Evolutionary conservation across 2,329 filamentous ascomycete genomes (phyloP).

Genomic region (Allantophomopsis cytisporea): DNA sequence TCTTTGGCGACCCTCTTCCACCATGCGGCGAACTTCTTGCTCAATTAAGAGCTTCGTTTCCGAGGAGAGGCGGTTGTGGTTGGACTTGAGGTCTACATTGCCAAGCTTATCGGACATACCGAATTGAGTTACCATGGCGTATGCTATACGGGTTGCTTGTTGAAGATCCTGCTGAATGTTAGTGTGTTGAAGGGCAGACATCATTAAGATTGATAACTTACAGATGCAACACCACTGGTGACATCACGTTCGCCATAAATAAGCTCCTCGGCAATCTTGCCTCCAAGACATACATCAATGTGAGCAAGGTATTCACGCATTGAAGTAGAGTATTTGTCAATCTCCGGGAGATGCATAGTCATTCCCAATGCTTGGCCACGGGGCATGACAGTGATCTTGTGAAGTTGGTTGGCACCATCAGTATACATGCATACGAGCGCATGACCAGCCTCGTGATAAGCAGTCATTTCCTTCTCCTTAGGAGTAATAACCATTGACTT

Average conservation of each 20-base stretch:
- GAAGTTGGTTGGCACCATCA: constrained; percentile 59
- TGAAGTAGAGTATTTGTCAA: constrained; percentile 85
- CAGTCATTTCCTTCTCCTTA: constrained; percentile 92
- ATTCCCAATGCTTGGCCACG: constrained; percentile 77
- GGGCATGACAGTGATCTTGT: constrained; percentile 96
- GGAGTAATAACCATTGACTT: constrained; percentile 81
- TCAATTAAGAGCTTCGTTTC: constrained; percentile 83
- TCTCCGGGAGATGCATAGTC: constrained; percentile 76
- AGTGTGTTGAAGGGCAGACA: constrained; percentile 10
- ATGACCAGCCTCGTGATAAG: constrained; percentile 92
- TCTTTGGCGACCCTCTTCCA: constrained; percentile 70
- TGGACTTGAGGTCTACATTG: constrained; percentile 74
- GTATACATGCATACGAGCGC: constrained; percentile 81
- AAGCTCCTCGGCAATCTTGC: constrained; percentile 83
- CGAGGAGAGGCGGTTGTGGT: constrained; percentile 71
- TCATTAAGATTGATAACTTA: constrained; percentile 30
- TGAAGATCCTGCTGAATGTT: constrained; percentile 55
- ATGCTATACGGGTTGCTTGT: constrained; percentile 68
- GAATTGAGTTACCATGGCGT: constrained; percentile 74
- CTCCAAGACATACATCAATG: constrained; percentile 72
- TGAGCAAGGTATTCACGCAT: constrained; percentile 70
- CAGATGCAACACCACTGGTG: constrained; percentile 71
- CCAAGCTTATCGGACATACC: constrained; percentile 85
- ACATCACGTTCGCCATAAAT: constrained; percentile 86
- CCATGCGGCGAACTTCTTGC: constrained; percentile 68